These are phyloP conservation scores for Entophlyctis luteolus DNA, from an alignment of 192 early-diverging fungal species.

Conservation along the genomic window DNA sequence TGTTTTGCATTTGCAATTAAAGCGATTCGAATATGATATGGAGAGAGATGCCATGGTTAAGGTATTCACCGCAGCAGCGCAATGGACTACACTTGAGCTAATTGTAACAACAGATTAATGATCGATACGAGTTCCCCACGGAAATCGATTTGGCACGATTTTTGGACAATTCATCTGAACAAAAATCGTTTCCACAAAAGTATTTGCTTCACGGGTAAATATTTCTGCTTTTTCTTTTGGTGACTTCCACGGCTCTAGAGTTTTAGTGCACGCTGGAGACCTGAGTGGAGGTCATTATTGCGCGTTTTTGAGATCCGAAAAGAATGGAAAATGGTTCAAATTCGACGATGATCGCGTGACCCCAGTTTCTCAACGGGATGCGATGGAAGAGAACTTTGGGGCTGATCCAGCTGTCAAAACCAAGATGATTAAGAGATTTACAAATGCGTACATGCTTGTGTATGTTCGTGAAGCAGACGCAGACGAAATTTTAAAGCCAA, in stretches of 20 bases:
- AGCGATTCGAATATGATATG: conserved; percentile 97
- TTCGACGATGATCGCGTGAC: conserved; percentile 95
- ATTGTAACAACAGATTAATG: no score
- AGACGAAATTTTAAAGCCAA: conserved; percentile 65
- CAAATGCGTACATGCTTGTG: conserved; percentile 98
- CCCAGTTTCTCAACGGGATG: conserved; percentile 72
- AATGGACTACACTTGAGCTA: background rate
- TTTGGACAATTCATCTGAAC: conserved; percentile 61
- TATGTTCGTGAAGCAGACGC: conserved; percentile 81
- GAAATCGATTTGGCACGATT: conserved; percentile 83
- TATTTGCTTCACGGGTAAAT: conserved; percentile 84
- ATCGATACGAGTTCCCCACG: conserved; percentile 88
- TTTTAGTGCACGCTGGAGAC: conserved; percentile 92
- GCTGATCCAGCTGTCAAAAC: conserved; percentile 40
- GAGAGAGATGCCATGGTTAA: conserved; percentile 86
- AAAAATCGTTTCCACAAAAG: conserved; percentile 45
- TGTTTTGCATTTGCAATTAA: conserved; percentile 91
- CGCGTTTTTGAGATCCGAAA: conserved; percentile 80
- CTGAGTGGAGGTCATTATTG: conserved; percentile 91
- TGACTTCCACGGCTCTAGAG: conserved; percentile 48
- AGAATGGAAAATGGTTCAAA: conserved; percentile 78
- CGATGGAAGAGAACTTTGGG: conserved; percentile 91
- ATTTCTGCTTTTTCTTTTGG: background rate
- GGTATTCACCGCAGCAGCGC: conserved; percentile 39
- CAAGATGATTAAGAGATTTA: conserved; percentile 66